Percentiles rank a stretch among this genome's conserved stretches.
These are phyloP conservation scores for Aphelidium insulamus DNA, from an alignment of 371 early-diverging fungal genomes.

Conservation along the genomic window DNA sequence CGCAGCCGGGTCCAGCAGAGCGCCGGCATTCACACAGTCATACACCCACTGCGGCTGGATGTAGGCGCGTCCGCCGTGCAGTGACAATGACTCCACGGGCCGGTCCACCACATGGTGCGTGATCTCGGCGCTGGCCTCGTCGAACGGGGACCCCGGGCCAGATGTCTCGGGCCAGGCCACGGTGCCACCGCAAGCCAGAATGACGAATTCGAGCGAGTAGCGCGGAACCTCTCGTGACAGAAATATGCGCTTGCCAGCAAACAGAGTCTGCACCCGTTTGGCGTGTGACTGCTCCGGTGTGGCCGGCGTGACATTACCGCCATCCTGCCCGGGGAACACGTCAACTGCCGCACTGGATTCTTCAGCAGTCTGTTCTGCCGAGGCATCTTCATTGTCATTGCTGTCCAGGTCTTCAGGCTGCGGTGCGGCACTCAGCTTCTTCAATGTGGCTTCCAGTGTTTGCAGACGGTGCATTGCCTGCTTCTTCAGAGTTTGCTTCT, in stretches of 20 bases:
- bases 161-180: constrained; percentile 72
- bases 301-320: neutral
- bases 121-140: constrained; percentile 52
- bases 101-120: constrained; percentile 78
- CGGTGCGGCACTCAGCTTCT: no score
- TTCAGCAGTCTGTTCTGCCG: constrained; percentile 4
- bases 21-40: constrained; percentile 71
- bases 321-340: constrained; percentile 1
- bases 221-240: constrained; percentile 88
- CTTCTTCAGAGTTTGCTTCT: constrained; percentile 1
- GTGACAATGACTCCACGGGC: constrained; percentile 23
- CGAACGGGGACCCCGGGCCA: constrained; percentile 54
- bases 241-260: constrained; percentile 52
- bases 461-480: constrained; percentile 6
- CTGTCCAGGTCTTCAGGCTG: constrained; percentile 3
- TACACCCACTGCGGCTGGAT: constrained; percentile 97
- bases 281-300: neutral
- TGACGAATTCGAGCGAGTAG: constrained; percentile 71
- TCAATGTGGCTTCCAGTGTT: constrained; percentile 9
- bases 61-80: constrained; percentile 38
- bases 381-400: constrained; percentile 8
- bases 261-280: constrained; percentile 31
- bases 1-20: constrained; percentile 32
- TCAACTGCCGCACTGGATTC: constrained; percentile 3
- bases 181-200: constrained; percentile 64